Base-by-base conservation (phyloP, 352 stramenopile genomes). In the Phytophthora tentaculata region DNA sequence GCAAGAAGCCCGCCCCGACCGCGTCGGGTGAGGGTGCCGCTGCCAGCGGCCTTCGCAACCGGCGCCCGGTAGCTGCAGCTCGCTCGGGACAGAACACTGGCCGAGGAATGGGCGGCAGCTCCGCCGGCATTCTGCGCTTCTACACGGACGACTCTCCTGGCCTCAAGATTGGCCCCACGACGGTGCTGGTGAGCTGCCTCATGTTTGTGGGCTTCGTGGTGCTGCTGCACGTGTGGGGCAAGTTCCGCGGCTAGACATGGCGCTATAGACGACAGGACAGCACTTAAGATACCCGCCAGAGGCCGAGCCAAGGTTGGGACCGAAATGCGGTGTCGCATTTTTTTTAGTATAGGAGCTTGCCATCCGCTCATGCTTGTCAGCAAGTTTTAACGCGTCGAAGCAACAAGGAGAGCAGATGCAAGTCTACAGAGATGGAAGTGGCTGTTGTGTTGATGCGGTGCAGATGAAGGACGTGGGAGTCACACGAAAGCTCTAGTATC, bases 141-240 rank as follows among this genome's bases (percentile, higher is more conserved):
- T 99, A 98, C 81, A 98, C 95, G 56, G 95, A 98, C 80, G 96
- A 99, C 80, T 98, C 94, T 63, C 95, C 96, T 20, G 96, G 96
- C 57, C 81, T 99, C 54, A 97, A 98, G 83, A 96, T 99, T 64
- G 95, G 95, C 65, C 96, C 96, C 39, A 99, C 94, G 49, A 98
- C 94, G 19, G 95, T 99, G 69, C 86, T 99, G 67, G 93, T 99
- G 48, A 89, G 94, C 56, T 98, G 90, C 70, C 83, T 99, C 61
- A 88, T 94, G 58, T 99, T 99, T 76, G 96, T 99, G 55, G 96
- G 95, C 62, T 95, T 98, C 61, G 96, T 99, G 50, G 96, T 99
- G 64, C 82, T 99, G 67, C 89, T 99, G 64, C 96, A 99, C 79
- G 97, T 99, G 71, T 98, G 93, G 92, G 96, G 96, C 73, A 99